phyloP scores from a whole-genome alignment of 176 grass and related monocot genomes.

The Tuctoria greenei region DNA sequence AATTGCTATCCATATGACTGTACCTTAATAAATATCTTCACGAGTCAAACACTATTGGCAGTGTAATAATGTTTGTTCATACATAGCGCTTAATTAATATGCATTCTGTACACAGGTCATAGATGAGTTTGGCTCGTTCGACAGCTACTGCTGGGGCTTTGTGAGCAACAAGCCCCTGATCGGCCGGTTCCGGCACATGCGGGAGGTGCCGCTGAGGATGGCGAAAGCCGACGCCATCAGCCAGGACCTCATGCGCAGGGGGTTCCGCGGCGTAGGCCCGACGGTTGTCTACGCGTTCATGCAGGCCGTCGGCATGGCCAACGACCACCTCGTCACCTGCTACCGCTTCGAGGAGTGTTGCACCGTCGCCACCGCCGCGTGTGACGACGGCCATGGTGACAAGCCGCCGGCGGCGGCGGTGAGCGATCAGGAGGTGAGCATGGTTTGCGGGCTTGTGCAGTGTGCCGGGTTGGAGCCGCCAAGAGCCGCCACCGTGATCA shows the following conservation, averaged over 20 bases:
- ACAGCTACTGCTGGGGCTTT: slow-evolving; percentile 91
- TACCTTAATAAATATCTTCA: slow-evolving; percentile 14
- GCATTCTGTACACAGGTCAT: slow-evolving; percentile 55
- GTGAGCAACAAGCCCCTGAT: slow-evolving; percentile 60
- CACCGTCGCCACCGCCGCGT: not conserved
- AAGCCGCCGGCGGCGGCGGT: not conserved
- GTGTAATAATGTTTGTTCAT: too few relatives aligned
- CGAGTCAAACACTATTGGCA: too few relatives aligned
- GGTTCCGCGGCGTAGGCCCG: slow-evolving; percentile 81
- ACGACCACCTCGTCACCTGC: slow-evolving; percentile 86
- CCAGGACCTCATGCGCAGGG: slow-evolving; percentile 78
- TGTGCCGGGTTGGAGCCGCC: slow-evolving; percentile 38
- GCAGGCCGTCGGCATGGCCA: slow-evolving; percentile 89
- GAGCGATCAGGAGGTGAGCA: slow-evolving; percentile 44
- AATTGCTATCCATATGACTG: not conserved
- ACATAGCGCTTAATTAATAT: slow-evolving; percentile 14
- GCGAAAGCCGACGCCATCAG: slow-evolving; percentile 83
- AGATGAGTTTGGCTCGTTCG: slow-evolving; percentile 90
- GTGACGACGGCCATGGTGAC: not conserved
- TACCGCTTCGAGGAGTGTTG: slow-evolving; percentile 74
- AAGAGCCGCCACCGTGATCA: slow-evolving; percentile 32
- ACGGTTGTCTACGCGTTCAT: slow-evolving; percentile 97
- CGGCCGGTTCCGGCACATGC: slow-evolving; percentile 59
- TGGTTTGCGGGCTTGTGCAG: slow-evolving; percentile 36
- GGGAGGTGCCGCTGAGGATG: slow-evolving; percentile 83